These are phyloP conservation scores for Aristolochia californica DNA, from an alignment of 164 flowering plant species.

Conservation along the genomic window DNA sequence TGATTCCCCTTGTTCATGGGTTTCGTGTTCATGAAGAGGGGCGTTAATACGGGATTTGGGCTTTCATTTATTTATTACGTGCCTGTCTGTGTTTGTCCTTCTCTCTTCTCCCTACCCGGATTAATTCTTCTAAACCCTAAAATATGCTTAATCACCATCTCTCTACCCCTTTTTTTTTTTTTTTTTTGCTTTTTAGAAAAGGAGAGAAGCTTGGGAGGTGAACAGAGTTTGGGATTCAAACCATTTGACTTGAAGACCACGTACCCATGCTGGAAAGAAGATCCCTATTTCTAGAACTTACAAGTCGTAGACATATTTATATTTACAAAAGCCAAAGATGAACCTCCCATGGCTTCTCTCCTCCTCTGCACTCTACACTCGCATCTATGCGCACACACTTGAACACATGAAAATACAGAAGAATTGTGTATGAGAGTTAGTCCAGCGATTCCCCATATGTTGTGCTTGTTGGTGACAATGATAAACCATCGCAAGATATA, in stretches of 20 bases:
- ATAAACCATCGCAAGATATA: background rate
- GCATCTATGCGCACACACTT: background rate
- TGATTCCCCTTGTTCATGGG: background rate
- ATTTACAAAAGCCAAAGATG: conserved; percentile 6
- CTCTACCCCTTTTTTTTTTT: background rate
- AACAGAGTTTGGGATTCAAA: conserved; percentile 10
- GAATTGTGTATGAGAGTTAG: background rate
- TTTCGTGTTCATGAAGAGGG: background rate
- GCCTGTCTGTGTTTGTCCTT: conserved; percentile 1
- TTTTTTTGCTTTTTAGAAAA: background rate
- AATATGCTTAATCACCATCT: conserved; percentile 3
- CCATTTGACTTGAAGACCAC: conserved; percentile 3
- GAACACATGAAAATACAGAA: background rate
- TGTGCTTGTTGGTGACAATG: conserved; percentile 1
- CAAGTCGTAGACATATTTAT: conserved; percentile 4
- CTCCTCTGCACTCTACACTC: background rate
- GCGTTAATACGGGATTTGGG: background rate
- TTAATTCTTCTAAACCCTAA: conserved; percentile 2
- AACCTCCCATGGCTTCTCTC: background rate
- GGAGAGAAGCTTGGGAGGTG: background rate
- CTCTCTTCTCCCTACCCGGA: too few species aligned
- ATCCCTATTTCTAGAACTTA: conserved; percentile 8
- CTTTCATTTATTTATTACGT: conserved; percentile 2
- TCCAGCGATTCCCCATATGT: background rate
- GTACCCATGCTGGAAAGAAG: background rate